A percentile compares a stretch with the other conserved stretches of the same genome.
These are phyloP conservation scores for Aureobasidium sp. DNA, from an alignment of 2,329 filamentous ascomycete genomes.

Conservation along the genomic window DNA sequence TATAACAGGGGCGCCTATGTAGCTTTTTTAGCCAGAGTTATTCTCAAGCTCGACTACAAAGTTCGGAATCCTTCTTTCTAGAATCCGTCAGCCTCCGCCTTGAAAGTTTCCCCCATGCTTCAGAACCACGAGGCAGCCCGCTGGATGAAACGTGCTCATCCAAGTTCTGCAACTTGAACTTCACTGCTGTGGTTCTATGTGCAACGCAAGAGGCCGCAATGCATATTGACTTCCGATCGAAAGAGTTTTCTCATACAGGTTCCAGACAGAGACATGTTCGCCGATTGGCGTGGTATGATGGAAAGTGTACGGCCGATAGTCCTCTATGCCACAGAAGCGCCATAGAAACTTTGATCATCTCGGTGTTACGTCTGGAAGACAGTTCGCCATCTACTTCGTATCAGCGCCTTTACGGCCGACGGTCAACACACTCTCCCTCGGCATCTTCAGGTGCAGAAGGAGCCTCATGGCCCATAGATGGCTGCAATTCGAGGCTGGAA, in stretches of 20 bases:
- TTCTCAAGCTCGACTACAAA: not conserved
- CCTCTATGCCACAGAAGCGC: not conserved
- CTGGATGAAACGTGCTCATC: not conserved
- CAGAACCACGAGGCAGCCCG: not conserved
- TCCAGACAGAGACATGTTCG: not conserved
- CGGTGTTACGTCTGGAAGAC: not conserved
- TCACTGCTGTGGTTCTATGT: not conserved
- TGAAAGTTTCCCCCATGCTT: not conserved
- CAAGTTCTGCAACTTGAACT: not conserved
- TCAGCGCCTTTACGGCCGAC: not conserved
- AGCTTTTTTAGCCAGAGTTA: not conserved
- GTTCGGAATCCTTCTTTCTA: constrained; percentile 4
- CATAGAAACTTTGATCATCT: not conserved
- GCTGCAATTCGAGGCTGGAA: not conserved
- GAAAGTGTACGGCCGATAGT: not conserved
- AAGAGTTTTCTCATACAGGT: no score
- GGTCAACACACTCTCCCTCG: not conserved
- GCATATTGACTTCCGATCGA: not conserved
- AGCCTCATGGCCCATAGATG: not conserved
- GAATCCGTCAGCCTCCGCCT: not conserved
- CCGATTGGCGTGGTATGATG: not conserved
- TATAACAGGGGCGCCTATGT: not conserved
- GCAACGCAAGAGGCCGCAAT: not conserved
- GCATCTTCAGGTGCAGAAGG: not conserved
- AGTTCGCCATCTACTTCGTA: not conserved